These are phyloP conservation scores for Jimgerdemannia flammicorona DNA, from an alignment of 192 early-diverging fungal species.

Conservation along the genomic window DNA sequence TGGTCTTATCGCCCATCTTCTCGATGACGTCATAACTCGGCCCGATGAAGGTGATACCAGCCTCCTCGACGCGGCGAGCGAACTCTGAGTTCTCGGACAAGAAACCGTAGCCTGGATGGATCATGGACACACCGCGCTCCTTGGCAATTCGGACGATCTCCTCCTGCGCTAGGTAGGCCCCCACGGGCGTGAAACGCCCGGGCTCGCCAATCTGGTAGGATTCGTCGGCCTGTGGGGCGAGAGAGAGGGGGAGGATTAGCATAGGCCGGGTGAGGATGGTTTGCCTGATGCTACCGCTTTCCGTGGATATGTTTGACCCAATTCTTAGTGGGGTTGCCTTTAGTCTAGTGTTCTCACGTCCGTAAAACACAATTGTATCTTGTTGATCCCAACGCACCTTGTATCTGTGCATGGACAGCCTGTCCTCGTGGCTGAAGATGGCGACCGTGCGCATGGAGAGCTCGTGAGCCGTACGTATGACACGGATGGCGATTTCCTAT, in stretches of 20 bases:
- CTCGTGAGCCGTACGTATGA: constrained; percentile 92
- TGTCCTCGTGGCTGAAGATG: constrained; percentile 89
- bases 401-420: constrained; percentile 89
- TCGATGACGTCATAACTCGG: constrained; percentile 83
- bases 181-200: constrained; percentile 84
- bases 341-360: not conserved
- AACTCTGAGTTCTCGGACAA: constrained; percentile 92
- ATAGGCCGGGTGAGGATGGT: not conserved
- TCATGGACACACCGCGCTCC: constrained; percentile 72
- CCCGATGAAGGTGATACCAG: constrained; percentile 91
- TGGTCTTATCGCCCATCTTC: constrained; percentile 92
- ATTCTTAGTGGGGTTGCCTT: too few relatives aligned
- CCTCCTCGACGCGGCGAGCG: constrained; percentile 82
- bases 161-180: constrained; percentile 91
- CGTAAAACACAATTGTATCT: not conserved
- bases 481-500: constrained; percentile 91
- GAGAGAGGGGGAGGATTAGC: not conserved
- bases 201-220: constrained; percentile 90
- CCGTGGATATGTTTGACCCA: too few relatives aligned
- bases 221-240: constrained; percentile 72
- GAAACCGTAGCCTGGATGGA: constrained; percentile 98
- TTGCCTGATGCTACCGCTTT: not conserved
- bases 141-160: constrained; percentile 89
- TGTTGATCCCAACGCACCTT: constrained; percentile 47
- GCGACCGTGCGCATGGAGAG: constrained; percentile 86